Conservation (phyloP, 2,329 filamentous ascomycete species). For the Ascochyta viciae-villosae region DNA sequence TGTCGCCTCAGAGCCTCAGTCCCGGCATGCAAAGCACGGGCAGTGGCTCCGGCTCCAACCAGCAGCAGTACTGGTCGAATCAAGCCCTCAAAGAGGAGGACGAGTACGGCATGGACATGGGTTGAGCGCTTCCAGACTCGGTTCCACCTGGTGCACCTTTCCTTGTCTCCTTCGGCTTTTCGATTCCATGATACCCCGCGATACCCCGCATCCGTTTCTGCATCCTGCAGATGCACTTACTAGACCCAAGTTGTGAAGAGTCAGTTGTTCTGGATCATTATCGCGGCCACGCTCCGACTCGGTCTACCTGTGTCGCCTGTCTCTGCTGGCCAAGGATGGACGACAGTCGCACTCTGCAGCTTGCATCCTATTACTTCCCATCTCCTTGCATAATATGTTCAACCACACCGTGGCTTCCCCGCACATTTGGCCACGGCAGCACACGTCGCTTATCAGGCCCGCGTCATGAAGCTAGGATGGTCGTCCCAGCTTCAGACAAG, state of each 20-base stretch:
- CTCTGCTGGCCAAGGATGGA: slow-evolving; percentile 46
- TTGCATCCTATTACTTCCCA: slow-evolving; percentile 33
- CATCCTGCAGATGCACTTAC: slow-evolving; percentile 40
- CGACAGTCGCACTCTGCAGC: slow-evolving; percentile 25
- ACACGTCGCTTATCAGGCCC: neutral
- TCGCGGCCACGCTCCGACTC: neutral
- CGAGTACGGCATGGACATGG: slow-evolving; percentile 80
- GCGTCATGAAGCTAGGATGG: slow-evolving; percentile 4
- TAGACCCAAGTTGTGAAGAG: slow-evolving; percentile 19
- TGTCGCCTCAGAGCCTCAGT: slow-evolving; percentile 65
- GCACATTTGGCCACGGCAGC: slow-evolving; percentile 30
- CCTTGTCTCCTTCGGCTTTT: slow-evolving; percentile 31
- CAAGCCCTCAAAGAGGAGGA: slow-evolving; percentile 90
- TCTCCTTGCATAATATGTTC: slow-evolving; percentile 44
- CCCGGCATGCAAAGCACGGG: slow-evolving; percentile 69
- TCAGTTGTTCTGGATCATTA: neutral
- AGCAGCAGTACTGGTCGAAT: slow-evolving; percentile 62
- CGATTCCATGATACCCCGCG: slow-evolving; percentile 45
- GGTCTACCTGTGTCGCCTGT: slow-evolving; percentile 25
- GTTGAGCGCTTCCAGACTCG: slow-evolving; percentile 28
- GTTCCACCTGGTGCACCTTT: slow-evolving; percentile 16
- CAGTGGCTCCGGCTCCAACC: slow-evolving; percentile 61
- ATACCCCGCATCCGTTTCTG: slow-evolving; percentile 42
- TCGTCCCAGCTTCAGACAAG: slow-evolving; percentile 1
- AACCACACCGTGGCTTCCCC: slow-evolving; percentile 15